Evolutionary conservation across 2,329 filamentous ascomycete species (phyloP).

Genomic region (Zalaria obscura): DNA sequence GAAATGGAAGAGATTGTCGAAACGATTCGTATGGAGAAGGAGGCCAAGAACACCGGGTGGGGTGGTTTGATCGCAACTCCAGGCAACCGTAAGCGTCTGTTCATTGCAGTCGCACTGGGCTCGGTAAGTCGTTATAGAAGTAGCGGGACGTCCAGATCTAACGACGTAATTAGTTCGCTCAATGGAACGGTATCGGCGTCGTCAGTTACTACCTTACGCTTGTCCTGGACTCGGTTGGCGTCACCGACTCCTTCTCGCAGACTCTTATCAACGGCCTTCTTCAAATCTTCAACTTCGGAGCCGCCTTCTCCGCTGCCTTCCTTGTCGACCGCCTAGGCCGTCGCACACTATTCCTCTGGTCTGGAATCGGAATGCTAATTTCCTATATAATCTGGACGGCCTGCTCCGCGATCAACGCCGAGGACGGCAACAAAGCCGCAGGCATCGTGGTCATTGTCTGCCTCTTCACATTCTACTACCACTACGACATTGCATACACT

Average conservation of each 20-base stretch:
- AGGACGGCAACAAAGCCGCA: constrained; percentile 11
- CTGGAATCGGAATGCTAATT: constrained; percentile 22
- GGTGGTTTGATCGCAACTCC: constrained; percentile 45
- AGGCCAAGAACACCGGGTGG: constrained; percentile 24
- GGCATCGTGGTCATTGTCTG: constrained; percentile 24
- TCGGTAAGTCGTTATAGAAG: constrained; percentile 1
- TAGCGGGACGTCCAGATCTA: neutral
- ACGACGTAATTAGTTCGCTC: constrained; percentile 18
- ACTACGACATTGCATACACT: constrained; percentile 22
- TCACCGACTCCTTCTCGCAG: constrained; percentile 15
- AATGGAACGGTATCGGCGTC: constrained; percentile 39
- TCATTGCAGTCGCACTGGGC: constrained; percentile 36
- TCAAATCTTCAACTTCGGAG: constrained; percentile 41
- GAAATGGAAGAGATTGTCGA: constrained; percentile 54
- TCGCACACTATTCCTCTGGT: constrained; percentile 15
- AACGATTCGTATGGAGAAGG: constrained; percentile 43
- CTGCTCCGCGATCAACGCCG: constrained; percentile 36
- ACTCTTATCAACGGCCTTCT: constrained; percentile 36
- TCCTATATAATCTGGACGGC: constrained; percentile 23
- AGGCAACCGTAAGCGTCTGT: constrained; percentile 37
- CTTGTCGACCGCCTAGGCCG: constrained; percentile 18
- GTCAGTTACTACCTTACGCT: constrained; percentile 23
- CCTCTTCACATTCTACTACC: constrained; percentile 24
- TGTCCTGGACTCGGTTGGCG: constrained; percentile 16
- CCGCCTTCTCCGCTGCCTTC: constrained; percentile 35